Conservation (phyloP, 192 early-diverging fungal species). For the Coemansia sp. region DNA sequence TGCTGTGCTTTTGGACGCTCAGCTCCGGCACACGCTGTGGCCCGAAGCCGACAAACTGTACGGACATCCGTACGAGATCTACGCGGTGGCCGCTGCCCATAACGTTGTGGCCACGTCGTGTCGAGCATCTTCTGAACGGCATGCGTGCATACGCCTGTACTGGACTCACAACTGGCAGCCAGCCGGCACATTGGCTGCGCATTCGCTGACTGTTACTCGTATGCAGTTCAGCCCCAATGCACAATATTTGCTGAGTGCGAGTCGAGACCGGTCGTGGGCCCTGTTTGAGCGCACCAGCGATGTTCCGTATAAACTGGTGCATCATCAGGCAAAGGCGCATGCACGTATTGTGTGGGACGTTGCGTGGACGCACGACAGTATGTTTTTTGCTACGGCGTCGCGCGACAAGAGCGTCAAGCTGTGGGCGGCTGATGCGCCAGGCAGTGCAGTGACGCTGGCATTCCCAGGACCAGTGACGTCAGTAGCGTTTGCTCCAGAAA, state of each 20-base stretch:
- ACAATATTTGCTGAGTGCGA: constrained; percentile 71
- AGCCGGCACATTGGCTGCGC: constrained; percentile 65
- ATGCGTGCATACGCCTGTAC: constrained; percentile 47
- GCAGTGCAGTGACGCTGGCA: constrained; percentile 61
- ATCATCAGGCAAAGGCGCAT: constrained; percentile 72
- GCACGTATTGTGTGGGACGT: constrained; percentile 92
- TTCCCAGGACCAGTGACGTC: constrained; percentile 82
- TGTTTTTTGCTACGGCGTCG: constrained; percentile 86
- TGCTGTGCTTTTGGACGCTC: constrained; percentile 78
- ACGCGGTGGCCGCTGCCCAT: constrained; percentile 70
- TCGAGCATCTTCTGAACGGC: constrained; percentile 28
- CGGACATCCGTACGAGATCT: constrained; percentile 95
- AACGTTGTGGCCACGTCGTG: constrained; percentile 73
- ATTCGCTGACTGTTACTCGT: constrained; percentile 82
- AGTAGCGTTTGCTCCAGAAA: constrained; percentile 66
- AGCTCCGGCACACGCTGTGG: constrained; percentile 91
- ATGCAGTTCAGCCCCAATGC: constrained; percentile 73
- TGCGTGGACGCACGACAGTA: constrained; percentile 76
- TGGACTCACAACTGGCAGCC: constrained; percentile 32
- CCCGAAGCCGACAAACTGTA: constrained; percentile 95
- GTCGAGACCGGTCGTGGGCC: constrained; percentile 87
- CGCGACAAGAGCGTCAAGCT: constrained; percentile 88
- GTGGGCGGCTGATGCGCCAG: constrained; percentile 56
- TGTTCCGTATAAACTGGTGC: constrained; percentile 59
- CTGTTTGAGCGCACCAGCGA: constrained; percentile 62